Base-by-base conservation (phyloP, 768 basidiomycete genomes). In the Fomitopsis pulvina region DNA sequence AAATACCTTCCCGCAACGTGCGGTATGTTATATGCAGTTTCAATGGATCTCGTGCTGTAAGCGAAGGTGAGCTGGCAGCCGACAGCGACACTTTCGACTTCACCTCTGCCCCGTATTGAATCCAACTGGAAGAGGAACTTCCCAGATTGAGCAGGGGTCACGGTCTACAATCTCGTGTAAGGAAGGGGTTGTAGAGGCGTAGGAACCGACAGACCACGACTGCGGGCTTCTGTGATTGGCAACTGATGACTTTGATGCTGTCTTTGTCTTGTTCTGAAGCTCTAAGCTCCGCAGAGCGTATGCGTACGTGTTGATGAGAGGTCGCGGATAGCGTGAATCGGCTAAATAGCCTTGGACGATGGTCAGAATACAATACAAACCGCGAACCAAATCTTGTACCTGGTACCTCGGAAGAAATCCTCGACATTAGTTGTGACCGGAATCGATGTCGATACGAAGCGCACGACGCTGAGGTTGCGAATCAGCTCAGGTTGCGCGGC, bases 391-490 rank as follows among this genome's bases (percentile, higher is more conserved):
- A 8, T 34, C 5, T 40, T 74, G 39, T 30, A 92, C 95, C 81
- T 83, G 49, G 80, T 73, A 24, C 86, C 85, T 20, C 95, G 81
- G 73, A 98, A 97, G 66, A 92, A 94, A 63, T 99, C 96, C 66
- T 97, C 89, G 0, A 98, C 95, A 51, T 94, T 96, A 51, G 97
- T 88, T 2, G 87, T 80, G 39, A 99, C 73, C 0, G 95, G 94
- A 3, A 97, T 72, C 0, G 85, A 76, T 6, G 85, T 81, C 12
- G 77, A 72, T 3, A 94, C 71, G 2, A 74, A 65, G 50, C 78
- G 75, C 11, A 77, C 73, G 26, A 79, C 71, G 32, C 69, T 71
- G 24, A 90, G 64, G 4, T 65, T 76, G 30, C 92, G 77, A 14
- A 66, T 65, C 4, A 84, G 55, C 2, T 66, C 66, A 1, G 82